phyloP scores from a whole-genome alignment of 192 early-diverging fungal genomes.

The Linnemannia schmuckeri region DNA sequence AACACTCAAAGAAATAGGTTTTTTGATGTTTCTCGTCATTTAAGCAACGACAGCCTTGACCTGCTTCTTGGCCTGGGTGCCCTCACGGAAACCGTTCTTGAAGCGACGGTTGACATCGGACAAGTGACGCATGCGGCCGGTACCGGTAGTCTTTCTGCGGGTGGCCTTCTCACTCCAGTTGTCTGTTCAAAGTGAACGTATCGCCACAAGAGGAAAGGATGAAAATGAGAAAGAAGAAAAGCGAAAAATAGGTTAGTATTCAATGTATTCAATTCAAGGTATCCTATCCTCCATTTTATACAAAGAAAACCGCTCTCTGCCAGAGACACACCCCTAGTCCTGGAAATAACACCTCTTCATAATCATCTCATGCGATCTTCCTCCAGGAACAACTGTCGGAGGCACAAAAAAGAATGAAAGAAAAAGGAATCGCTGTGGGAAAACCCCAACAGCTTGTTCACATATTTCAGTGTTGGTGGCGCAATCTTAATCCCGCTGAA shows the following conservation, averaged over 20 bases:
- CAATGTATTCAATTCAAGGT: not conserved
- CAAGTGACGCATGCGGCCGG: conserved; percentile 97
- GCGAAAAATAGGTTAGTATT: not conserved
- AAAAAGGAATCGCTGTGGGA: not conserved
- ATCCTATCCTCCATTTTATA: not conserved
- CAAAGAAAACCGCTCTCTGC: not conserved
- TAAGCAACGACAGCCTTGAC: conserved; percentile 51
- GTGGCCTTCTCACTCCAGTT: conserved; percentile 97
- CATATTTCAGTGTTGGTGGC: not conserved
- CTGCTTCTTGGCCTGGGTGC: conserved; percentile 64
- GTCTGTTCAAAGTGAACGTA: conserved; percentile 61
- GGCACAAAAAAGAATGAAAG: not conserved
- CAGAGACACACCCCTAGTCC: not conserved
- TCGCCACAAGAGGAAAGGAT: not conserved
- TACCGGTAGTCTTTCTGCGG: conserved; percentile 99
- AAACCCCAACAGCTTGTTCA: not conserved
- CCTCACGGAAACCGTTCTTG: conserved; percentile 99
- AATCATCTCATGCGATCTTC: not conserved
- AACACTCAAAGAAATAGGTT: conserved; percentile 11
- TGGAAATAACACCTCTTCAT: not conserved
- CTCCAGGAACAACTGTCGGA: not conserved
- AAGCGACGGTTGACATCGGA: conserved; percentile 88
- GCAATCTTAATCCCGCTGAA: not conserved
- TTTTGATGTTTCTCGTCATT: conserved; percentile 19
- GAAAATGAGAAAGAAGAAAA: conserved; percentile 2